Conservation (phyloP, 768 basidiomycete genomes). For the Russula abietina region DNA sequence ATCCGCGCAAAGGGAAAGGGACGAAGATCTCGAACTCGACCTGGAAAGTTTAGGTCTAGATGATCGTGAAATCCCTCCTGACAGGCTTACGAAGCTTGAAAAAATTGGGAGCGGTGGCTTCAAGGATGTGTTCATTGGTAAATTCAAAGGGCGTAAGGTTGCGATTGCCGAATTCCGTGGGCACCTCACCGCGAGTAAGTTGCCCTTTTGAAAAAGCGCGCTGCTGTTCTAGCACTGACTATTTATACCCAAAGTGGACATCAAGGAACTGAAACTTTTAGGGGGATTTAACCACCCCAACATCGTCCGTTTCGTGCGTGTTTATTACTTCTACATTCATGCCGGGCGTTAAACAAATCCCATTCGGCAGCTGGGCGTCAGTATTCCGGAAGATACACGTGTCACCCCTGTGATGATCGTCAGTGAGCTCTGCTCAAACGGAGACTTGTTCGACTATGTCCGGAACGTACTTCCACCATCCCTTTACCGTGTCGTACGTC, state of each 20-base stretch:
- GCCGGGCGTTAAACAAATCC: neutral
- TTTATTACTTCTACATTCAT: conserved; percentile 1
- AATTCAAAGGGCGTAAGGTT: conserved; percentile 80
- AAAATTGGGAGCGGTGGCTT: conserved; percentile 99
- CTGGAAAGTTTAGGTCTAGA: conserved; percentile 87
- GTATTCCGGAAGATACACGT: conserved; percentile 90
- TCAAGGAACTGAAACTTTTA: conserved; percentile 91
- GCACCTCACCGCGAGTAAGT: conserved; percentile 87
- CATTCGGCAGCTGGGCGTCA: conserved; percentile 74
- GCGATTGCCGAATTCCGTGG: conserved; percentile 97
- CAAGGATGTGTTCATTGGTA: conserved; percentile 95
- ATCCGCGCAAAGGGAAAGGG: conserved; percentile 29
- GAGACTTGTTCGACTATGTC: conserved; percentile 98
- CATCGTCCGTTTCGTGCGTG: conserved; percentile 91
- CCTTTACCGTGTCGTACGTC: conserved; percentile 67
- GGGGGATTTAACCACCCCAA: conserved; percentile 94
- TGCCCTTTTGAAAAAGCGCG: neutral
- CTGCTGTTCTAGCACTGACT: conserved; percentile 9
- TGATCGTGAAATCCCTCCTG: conserved; percentile 89
- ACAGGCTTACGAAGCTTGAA: conserved; percentile 85
- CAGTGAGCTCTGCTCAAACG: conserved; percentile 96
- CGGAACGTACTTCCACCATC: conserved; percentile 70
- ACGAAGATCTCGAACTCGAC: conserved; percentile 78
- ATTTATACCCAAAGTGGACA: conserved; percentile 64
- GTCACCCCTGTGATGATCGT: conserved; percentile 97